A percentile compares a stretch with the other conserved stretches of the same genome.
These are phyloP conservation scores for Dictyostelium citrinum DNA, from an alignment of 78 protist species.

Conservation along the genomic window DNA sequence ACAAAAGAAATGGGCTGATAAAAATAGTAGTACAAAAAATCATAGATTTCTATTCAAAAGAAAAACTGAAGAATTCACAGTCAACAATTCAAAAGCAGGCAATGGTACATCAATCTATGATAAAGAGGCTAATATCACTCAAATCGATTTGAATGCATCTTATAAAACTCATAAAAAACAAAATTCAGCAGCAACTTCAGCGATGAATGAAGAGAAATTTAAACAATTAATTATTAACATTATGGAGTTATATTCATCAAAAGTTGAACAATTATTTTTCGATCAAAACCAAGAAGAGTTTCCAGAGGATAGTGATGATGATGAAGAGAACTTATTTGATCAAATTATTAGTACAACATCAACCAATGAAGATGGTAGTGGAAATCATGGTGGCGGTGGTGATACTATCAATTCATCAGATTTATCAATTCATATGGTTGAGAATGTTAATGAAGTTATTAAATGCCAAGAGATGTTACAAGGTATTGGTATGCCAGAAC, in stretches of 20 bases:
- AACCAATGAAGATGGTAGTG: not conserved
- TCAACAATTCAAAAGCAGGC: not conserved
- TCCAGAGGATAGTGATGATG: not conserved
- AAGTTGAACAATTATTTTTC: slow-evolving; percentile 46
- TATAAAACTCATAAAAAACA: slow-evolving; percentile 64
- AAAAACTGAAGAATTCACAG: slow-evolving; percentile 6
- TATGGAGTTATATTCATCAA: not conserved
- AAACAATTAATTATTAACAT: slow-evolving; percentile 13
- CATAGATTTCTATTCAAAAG: slow-evolving; percentile 46
- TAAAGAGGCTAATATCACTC: slow-evolving; percentile 5
- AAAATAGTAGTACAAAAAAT: not conserved
- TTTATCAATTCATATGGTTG: slow-evolving; percentile 48
- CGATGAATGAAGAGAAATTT: slow-evolving; percentile 51
- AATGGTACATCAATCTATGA: not conserved
- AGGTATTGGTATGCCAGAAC: slow-evolving; percentile 35
- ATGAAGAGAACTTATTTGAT: not conserved
- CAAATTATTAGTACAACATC: not conserved
- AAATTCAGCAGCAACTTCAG: slow-evolving; percentile 43
- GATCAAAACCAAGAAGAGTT: slow-evolving; percentile 1
- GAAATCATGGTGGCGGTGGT: not conserved
- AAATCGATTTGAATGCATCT: slow-evolving; percentile 23
- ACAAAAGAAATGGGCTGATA: slow-evolving; percentile 34
- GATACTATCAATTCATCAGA: not conserved
- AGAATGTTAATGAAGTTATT: slow-evolving; percentile 61
- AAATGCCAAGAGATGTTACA: slow-evolving; percentile 58